These are phyloP conservation scores for Solanum pennellii DNA, from an alignment of 257 asterid genomes.

Conservation along the genomic window DNA sequence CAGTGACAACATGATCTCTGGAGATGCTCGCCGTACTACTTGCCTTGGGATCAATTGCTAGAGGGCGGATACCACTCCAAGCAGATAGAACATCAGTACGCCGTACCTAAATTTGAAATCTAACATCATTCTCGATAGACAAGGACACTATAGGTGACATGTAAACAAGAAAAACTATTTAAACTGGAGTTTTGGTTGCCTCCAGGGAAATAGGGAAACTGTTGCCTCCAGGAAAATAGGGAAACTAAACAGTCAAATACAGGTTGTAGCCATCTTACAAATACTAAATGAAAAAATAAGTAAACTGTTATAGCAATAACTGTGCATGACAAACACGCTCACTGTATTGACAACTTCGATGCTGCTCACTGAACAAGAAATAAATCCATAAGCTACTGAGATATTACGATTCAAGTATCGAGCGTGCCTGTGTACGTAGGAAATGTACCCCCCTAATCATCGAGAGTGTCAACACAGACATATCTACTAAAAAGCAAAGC, in stretches of 20 bases:
- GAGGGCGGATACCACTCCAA: constrained; percentile 98
- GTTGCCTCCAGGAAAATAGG: neutral
- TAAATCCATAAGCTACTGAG: neutral
- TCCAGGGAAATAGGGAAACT: neutral
- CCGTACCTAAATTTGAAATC: constrained; percentile 48
- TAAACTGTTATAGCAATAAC: neutral
- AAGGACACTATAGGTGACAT: neutral
- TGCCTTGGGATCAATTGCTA: constrained; percentile 91
- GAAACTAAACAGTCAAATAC: neutral
- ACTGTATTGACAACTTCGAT: neutral
- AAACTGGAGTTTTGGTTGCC: neutral
- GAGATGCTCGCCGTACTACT: constrained; percentile 88
- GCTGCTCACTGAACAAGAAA: neutral
- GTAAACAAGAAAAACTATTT: neutral
- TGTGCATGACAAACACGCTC: neutral
- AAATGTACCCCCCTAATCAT: neutral
- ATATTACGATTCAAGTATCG: neutral
- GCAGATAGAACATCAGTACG: constrained; percentile 91
- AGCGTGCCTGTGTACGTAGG: neutral
- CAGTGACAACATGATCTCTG: constrained; percentile 83
- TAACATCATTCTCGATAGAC: constrained; percentile 8
- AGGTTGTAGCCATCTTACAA: neutral
- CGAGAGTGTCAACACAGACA: neutral
- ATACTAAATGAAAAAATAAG: neutral
- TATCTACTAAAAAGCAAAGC: neutral